Percentiles rank a stretch among this genome's conserved stretches.
phyloP scores from a whole-genome alignment of 768 basidiomycete genomes.

The Boletus rubropictus region DNA sequence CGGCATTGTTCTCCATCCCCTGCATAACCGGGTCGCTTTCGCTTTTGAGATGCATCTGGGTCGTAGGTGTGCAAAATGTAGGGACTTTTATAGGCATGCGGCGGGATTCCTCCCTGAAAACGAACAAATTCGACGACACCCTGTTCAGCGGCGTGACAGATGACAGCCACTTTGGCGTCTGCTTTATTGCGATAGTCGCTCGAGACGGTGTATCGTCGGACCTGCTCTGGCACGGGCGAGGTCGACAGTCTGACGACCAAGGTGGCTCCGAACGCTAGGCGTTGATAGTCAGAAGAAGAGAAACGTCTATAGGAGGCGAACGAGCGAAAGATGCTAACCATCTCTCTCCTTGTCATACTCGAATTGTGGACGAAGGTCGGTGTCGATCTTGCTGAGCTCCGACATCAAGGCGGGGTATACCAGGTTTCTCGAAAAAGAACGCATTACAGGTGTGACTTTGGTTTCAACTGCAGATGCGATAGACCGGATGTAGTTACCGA shows the following conservation, averaged over 20 bases:
- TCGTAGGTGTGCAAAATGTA: slow-evolving; percentile 28
- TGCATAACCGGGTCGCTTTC: slow-evolving; percentile 30
- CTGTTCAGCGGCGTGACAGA: slow-evolving; percentile 45
- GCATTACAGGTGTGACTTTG: slow-evolving; percentile 41
- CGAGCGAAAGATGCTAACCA: slow-evolving; percentile 34
- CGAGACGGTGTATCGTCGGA: slow-evolving; percentile 42
- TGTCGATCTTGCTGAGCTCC: slow-evolving; percentile 42
- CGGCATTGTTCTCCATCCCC: slow-evolving; percentile 15
- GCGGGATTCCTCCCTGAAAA: slow-evolving; percentile 42
- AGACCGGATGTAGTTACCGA: slow-evolving; percentile 50
- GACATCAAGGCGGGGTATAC: slow-evolving; percentile 40
- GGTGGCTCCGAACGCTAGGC: slow-evolving; percentile 50
- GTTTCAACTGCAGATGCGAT: slow-evolving; percentile 39
- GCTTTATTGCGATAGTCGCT: slow-evolving; percentile 49
- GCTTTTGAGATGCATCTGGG: slow-evolving; percentile 30
- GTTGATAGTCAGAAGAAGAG: background rate
- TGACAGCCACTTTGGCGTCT: slow-evolving; percentile 59
- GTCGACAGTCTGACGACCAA: slow-evolving; percentile 39
- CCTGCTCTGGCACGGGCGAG: slow-evolving; percentile 29
- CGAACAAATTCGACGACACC: slow-evolving; percentile 57
- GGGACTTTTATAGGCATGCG: slow-evolving; percentile 37
- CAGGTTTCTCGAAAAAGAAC: slow-evolving; percentile 40
- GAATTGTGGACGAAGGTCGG: slow-evolving; percentile 36
- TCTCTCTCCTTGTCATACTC: slow-evolving; percentile 43
- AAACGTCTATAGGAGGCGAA: background rate